A percentile compares a stretch with the other conserved stretches of the same genome.
phyloP scores from a whole-genome alignment of 805 yeast genomes.

The Myxozyma vanderwaltii region DNA sequence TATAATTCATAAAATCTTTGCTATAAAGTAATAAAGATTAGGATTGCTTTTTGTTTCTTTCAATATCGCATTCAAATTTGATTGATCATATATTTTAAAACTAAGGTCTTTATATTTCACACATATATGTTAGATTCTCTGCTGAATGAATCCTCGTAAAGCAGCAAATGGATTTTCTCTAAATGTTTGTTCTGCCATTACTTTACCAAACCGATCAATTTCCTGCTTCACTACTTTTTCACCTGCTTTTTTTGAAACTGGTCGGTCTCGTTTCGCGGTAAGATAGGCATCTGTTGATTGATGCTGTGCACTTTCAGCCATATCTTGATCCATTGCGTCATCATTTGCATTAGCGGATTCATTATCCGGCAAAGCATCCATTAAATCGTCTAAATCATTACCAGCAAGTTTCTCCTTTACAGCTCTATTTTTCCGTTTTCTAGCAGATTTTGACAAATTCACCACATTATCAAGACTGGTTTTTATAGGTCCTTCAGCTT shows the following conservation, averaged over 20 bases:
- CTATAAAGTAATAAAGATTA: too few species aligned
- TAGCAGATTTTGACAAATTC: constrained; percentile 25
- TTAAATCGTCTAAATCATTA: constrained; percentile 13
- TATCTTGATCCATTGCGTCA: constrained; percentile 12
- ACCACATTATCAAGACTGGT: constrained; percentile 6
- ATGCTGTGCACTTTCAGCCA: neutral
- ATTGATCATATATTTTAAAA: too few species aligned
- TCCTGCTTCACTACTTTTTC: constrained; percentile 60
- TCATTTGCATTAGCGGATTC: neutral
- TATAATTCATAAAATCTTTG: too few species aligned
- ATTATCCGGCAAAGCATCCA: constrained; percentile 22
- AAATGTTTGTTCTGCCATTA: constrained; percentile 57
- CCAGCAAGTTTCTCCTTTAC: constrained; percentile 27
- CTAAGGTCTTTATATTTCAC: too few species aligned
- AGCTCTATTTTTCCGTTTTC: constrained; percentile 10
- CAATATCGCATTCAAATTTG: neutral
- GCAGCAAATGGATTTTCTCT: constrained; percentile 66
- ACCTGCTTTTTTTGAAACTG: constrained; percentile 23
- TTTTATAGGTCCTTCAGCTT: neutral
- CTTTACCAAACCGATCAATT: constrained; percentile 57
- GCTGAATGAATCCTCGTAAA: constrained; percentile 58
- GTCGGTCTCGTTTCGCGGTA: constrained; percentile 10
- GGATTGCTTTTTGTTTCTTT: too few species aligned
- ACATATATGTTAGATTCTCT: constrained; percentile 29
- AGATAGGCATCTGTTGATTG: constrained; percentile 3